Percentiles rank a stretch among this genome's conserved stretches.
phyloP scores from a whole-genome alignment of 2,329 filamentous ascomycete species.

The Trichoderma simmonsii region DNA sequence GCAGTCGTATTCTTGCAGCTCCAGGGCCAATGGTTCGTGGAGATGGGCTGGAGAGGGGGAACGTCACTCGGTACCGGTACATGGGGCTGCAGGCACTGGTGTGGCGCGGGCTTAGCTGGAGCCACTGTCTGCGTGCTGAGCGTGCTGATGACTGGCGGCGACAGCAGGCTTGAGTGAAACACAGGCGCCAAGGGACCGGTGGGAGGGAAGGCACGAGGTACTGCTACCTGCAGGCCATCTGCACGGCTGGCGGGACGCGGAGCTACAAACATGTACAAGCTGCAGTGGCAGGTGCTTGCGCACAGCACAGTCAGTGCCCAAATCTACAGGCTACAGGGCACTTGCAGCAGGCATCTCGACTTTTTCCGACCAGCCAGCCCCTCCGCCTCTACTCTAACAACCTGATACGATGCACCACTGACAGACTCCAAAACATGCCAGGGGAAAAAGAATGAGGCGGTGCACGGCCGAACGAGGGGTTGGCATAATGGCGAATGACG shows the following conservation, averaged over 20 bases:
- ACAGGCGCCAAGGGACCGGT: neutral
- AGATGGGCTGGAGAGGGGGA: neutral
- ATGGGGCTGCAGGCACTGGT: neutral
- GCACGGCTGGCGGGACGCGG: neutral
- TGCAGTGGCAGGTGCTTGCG: neutral
- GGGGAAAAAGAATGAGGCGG: slow-evolving; percentile 8
- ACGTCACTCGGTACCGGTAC: neutral
- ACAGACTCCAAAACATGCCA: neutral
- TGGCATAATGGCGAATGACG: slow-evolving; percentile 11
- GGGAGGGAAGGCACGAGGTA: neutral
- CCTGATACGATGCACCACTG: neutral
- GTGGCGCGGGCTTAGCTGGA: neutral
- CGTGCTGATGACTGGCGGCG: too few relatives aligned
- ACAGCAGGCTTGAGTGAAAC: neutral
- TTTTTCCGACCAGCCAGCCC: neutral
- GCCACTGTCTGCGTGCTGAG: neutral
- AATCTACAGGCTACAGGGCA: neutral
- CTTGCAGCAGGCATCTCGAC: neutral
- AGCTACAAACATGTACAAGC: neutral
- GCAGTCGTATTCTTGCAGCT: neutral
- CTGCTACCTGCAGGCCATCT: neutral
- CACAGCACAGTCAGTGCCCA: neutral
- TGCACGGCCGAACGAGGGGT: slow-evolving; percentile 13
- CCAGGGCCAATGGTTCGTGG: neutral
- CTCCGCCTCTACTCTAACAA: neutral